Base-by-base conservation (phyloP, 768 basidiomycete genomes). In the Butyriboletus loyo region DNA sequence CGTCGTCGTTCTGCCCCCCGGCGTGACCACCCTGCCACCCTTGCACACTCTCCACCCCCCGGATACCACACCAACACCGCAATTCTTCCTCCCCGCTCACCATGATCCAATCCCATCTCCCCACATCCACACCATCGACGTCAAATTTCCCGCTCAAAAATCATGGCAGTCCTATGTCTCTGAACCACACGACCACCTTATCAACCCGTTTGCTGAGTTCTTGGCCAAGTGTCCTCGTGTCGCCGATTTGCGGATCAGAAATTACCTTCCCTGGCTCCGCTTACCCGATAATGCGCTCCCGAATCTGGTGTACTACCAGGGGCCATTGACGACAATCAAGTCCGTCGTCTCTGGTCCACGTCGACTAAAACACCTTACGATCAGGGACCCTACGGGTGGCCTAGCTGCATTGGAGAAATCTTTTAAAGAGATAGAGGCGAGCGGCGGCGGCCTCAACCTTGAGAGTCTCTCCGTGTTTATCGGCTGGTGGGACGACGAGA, bases 401-500 rank as follows among this genome's bases (percentile, higher is more conserved):
- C 48, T 67, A 0, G 43, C 35, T 10, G 56, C 60, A 7, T 25
- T 70, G 21, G 66, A 61, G 25, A 70, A 66, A 17, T 50, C 63
- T 1, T 69, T 67, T 6, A 63, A 51, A 17, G 65, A 69, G 10
- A 53, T 67, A 21, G 68, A 69, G 21, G 40, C 48, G 1, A 30
- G 32, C 7, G 61, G 56, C 0, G 32, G 36, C 10, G 57, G 68
- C n/a, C 32, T 51, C 1, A 49, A 52, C 2, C 60, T 75, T 15
- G 70, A 71, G n/a, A 53, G 55, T 0, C 57, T 71, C 14, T 62
- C 74, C 27, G 59, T 73, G 10, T 72, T 75, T 39, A 53, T 71
- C n/a, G 65, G 71, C 34, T 63, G 64, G 47, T 80, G 78, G 78
- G 77, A 79, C 51, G 67, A 74, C 37, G 77, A 79, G 55, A 69